phyloP scores from a whole-genome alignment of 2,329 filamentous ascomycete genomes.

The Dothiorella sarmentorum region DNA sequence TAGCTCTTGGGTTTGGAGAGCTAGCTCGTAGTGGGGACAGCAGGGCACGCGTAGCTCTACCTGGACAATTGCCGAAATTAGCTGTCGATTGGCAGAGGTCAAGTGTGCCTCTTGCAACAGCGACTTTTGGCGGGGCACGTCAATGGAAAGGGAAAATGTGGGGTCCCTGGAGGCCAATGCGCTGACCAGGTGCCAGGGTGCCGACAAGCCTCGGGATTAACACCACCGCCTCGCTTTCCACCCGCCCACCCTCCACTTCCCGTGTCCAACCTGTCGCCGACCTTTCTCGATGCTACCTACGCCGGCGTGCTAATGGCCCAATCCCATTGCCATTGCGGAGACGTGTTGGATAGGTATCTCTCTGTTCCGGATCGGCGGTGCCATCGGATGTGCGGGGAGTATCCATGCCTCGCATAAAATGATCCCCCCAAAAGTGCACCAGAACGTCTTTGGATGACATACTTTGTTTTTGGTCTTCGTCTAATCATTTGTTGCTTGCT shows the following conservation, averaged over 20 bases:
- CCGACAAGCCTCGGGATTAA: not conserved
- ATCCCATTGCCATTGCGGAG: not conserved
- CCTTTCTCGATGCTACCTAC: not conserved
- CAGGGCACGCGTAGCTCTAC: not conserved
- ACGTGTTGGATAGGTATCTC: too few relatives aligned
- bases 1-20: not conserved
- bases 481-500: too few relatives aligned
- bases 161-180: not conserved
- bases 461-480: too few relatives aligned
- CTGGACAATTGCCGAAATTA: constrained; percentile 9
- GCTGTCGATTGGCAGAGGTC: not conserved
- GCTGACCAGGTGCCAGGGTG: too few relatives aligned
- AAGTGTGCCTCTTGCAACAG: too few relatives aligned
- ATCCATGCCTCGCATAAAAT: not conserved
- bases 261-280: too few relatives aligned
- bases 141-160: not conserved
- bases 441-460: too few relatives aligned
- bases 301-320: too few relatives aligned
- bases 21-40: not conserved
- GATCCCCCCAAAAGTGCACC: too few relatives aligned
- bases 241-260: constrained; percentile 8
- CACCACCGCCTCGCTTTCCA: not conserved
- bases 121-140: not conserved
- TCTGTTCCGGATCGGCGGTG: too few relatives aligned
- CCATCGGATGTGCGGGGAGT: not conserved